These are phyloP conservation scores for Aspergillus sergii DNA, from an alignment of 2,329 filamentous ascomycete genomes.

Conservation along the genomic window DNA sequence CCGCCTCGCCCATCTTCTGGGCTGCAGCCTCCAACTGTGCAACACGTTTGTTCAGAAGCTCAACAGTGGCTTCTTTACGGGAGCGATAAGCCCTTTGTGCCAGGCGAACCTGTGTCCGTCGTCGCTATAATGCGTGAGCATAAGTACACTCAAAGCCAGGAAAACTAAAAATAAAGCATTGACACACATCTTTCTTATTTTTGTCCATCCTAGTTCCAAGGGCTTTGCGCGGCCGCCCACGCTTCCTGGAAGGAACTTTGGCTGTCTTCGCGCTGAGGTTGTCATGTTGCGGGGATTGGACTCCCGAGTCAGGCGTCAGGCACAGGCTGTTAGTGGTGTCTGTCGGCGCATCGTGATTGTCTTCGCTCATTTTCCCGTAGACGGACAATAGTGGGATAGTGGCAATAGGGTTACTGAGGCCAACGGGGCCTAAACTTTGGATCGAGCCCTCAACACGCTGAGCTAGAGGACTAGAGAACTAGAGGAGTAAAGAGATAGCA, in stretches of 20 bases:
- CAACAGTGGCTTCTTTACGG: neutral
- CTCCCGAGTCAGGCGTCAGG: neutral
- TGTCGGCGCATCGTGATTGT: neutral
- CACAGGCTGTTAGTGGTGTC: neutral
- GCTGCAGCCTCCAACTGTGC: neutral
- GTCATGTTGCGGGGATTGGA: neutral
- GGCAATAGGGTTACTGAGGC: too few species aligned
- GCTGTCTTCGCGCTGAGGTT: neutral
- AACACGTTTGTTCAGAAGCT: neutral
- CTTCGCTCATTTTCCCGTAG: neutral
- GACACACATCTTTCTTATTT: neutral
- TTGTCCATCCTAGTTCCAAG: neutral
- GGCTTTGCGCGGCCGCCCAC: neutral
- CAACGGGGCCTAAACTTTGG: neutral
- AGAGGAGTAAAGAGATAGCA: too few species aligned
- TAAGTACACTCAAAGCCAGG: neutral
- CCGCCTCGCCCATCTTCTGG: neutral
- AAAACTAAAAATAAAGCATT: neutral
- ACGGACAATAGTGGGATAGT: neutral
- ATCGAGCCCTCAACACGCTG: neutral
- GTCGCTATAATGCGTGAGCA: neutral
- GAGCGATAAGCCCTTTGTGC: neutral
- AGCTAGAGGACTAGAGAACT: neutral
- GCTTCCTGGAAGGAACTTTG: neutral
- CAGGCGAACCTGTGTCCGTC: neutral